phyloP scores from a whole-genome alignment of 257 asterid species.

The Avicennia marina region DNA sequence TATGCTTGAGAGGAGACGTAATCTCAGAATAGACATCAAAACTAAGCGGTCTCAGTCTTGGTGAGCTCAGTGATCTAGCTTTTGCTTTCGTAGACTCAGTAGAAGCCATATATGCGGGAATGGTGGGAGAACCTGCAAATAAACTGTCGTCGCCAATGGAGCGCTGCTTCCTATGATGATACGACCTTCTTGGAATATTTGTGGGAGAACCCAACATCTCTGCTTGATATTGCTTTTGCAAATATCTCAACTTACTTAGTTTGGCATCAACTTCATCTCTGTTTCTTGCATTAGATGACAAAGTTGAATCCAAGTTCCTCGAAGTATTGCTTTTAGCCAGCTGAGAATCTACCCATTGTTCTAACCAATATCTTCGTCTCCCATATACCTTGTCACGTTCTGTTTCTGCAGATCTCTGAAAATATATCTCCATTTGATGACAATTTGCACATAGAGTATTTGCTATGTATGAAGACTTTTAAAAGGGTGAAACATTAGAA shows the following conservation, averaged over 20 bases:
- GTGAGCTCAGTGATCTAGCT: slow-evolving; percentile 78
- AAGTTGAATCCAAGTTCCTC: slow-evolving; percentile 24
- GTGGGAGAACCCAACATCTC: slow-evolving; percentile 43
- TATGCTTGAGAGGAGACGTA: slow-evolving; percentile 75
- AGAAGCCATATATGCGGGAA: slow-evolving; percentile 93
- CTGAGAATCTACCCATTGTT: slow-evolving; percentile 86
- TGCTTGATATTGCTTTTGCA: slow-evolving; percentile 40
- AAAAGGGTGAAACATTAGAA: slow-evolving; percentile 3
- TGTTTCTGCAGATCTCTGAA: slow-evolving; percentile 83
- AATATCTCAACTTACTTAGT: slow-evolving; percentile 20
- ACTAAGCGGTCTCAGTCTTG: slow-evolving; percentile 66
- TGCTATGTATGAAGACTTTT: not conserved
- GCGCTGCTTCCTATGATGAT: slow-evolving; percentile 64
- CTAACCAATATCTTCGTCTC: slow-evolving; percentile 75
- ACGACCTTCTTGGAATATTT: slow-evolving; percentile 40
- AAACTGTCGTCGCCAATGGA: slow-evolving; percentile 57
- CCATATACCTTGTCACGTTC: slow-evolving; percentile 52
- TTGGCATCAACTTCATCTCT: slow-evolving; percentile 38
- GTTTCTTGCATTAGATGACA: slow-evolving; percentile 38
- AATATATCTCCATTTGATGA: slow-evolving; percentile 6
- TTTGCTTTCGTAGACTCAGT: slow-evolving; percentile 88
- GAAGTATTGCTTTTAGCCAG: slow-evolving; percentile 56
- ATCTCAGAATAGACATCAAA: slow-evolving; percentile 72
- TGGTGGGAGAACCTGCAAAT: slow-evolving; percentile 44
- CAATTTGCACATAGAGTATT: too few species aligned